Evolutionary conservation across 78 protist species (phyloP).

Genomic region (Dictyostelium discoideum): DNA sequence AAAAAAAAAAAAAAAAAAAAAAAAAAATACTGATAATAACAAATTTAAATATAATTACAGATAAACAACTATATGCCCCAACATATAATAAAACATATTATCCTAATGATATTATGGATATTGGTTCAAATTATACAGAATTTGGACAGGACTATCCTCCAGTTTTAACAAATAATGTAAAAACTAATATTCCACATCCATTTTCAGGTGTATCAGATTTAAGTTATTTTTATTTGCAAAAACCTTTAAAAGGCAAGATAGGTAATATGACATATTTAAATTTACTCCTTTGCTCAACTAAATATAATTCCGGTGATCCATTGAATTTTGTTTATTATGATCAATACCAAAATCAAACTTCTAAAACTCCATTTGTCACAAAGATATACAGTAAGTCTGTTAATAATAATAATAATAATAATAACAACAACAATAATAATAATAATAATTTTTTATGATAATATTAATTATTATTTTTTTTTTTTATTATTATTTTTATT

Average conservation of each 20-base stretch:
- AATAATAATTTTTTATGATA: background rate
- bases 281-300: background rate
- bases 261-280: background rate
- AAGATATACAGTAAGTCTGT: background rate
- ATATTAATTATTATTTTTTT: too few species aligned
- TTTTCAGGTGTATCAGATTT: background rate
- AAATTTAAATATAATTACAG: background rate
- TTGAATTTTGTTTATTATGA: background rate
- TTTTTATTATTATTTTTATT: too few species aligned
- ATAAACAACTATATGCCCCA: background rate
- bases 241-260: background rate
- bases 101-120: background rate
- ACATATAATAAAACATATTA: background rate
- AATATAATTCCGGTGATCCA: background rate
- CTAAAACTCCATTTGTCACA: background rate
- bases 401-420: too few species aligned
- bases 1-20: too few species aligned
- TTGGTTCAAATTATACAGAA: background rate
- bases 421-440: background rate
- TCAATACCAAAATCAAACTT: background rate
- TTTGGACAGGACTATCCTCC: background rate
- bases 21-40: too few species aligned
- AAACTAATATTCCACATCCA: background rate
- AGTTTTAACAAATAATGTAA: background rate
- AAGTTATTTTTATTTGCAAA: background rate